A percentile compares a stretch with the other conserved stretches of the same genome.
Conservation (phyloP, 306 rosid genomes). For the Biancaea sappan region DNA sequence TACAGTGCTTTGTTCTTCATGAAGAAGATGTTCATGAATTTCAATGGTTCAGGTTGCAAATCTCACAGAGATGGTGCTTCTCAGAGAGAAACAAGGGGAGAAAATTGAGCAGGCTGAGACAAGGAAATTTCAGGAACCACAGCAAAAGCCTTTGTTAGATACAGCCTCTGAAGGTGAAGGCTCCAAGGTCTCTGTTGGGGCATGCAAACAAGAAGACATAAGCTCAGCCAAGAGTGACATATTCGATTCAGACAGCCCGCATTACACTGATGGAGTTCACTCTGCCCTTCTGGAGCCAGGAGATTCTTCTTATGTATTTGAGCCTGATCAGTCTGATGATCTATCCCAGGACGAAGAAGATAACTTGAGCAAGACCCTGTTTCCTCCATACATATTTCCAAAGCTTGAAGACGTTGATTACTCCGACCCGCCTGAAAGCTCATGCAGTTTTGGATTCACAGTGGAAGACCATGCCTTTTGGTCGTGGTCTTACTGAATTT, state of each 20-base stretch:
- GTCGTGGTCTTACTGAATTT: slow-evolving; percentile 62
- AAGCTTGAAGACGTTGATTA: slow-evolving; percentile 62
- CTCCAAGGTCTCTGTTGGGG: slow-evolving; percentile 51
- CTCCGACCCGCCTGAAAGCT: slow-evolving; percentile 54
- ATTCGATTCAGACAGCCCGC: slow-evolving; percentile 65
- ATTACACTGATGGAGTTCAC: slow-evolving; percentile 59
- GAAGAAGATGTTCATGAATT: background rate
- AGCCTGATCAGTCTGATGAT: slow-evolving; percentile 65
- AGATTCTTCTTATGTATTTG: slow-evolving; percentile 55
- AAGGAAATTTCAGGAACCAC: slow-evolving; percentile 33
- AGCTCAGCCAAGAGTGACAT: slow-evolving; percentile 67
- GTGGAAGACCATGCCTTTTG: slow-evolving; percentile 68
- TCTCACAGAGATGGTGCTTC: slow-evolving; percentile 50
- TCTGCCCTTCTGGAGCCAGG: slow-evolving; percentile 51
- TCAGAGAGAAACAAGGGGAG: slow-evolving; percentile 36
- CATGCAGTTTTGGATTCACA: slow-evolving; percentile 58
- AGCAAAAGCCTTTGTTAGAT: slow-evolving; percentile 34
- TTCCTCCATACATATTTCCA: slow-evolving; percentile 58
- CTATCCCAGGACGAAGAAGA: slow-evolving; percentile 74
- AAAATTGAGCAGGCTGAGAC: slow-evolving; percentile 35
- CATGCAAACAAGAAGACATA: slow-evolving; percentile 51
- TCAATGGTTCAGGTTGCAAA: slow-evolving; percentile 44
- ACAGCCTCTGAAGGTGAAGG: slow-evolving; percentile 46
- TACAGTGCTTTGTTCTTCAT: background rate
- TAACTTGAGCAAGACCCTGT: slow-evolving; percentile 46